These are phyloP conservation scores for Chlorella variabilis DNA, from an alignment of 163 green algal species.

Conservation along the genomic window DNA sequence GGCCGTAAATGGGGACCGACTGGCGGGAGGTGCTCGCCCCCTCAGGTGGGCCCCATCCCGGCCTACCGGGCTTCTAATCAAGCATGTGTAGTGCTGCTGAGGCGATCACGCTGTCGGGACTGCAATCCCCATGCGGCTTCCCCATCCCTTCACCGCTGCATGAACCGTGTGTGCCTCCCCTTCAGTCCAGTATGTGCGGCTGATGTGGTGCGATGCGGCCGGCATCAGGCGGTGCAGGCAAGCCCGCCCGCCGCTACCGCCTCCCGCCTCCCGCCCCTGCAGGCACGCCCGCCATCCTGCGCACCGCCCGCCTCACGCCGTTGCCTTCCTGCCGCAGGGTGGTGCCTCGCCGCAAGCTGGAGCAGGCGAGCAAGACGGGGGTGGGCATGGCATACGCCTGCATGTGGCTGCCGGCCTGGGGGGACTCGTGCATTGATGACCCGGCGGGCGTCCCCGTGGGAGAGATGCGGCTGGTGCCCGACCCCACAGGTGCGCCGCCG, in stretches of 20 bases:
- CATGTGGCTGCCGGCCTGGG: conserved; percentile 41
- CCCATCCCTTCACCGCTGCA: too few species aligned
- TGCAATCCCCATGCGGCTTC: too few species aligned
- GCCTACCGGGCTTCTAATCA: too few species aligned
- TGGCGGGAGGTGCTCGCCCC: neutral
- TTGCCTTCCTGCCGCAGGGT: conserved; percentile 20
- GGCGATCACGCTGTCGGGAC: too few species aligned
- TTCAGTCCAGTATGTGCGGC: conserved; percentile 38
- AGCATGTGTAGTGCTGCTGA: too few species aligned
- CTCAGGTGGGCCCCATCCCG: neutral
- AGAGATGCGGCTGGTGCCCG: conserved; percentile 54
- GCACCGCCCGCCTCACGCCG: neutral
- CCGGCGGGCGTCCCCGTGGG: conserved; percentile 37
- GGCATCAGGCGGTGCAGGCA: conserved; percentile 46
- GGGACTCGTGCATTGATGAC: conserved; percentile 12
- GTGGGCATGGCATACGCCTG: conserved; percentile 45
- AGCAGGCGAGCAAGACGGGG: conserved; percentile 10
- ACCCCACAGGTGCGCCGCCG: conserved; percentile 19
- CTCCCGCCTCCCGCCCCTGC: too few species aligned
- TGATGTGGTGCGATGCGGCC: conserved; percentile 45
- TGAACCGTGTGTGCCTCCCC: too few species aligned
- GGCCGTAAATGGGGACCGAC: neutral
- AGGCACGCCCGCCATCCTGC: neutral
- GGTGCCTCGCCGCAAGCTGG: conserved; percentile 28
- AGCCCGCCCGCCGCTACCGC: neutral